Conservation (phyloP, 495 filamentous ascomycete species). For the Penicillium canescens region DNA sequence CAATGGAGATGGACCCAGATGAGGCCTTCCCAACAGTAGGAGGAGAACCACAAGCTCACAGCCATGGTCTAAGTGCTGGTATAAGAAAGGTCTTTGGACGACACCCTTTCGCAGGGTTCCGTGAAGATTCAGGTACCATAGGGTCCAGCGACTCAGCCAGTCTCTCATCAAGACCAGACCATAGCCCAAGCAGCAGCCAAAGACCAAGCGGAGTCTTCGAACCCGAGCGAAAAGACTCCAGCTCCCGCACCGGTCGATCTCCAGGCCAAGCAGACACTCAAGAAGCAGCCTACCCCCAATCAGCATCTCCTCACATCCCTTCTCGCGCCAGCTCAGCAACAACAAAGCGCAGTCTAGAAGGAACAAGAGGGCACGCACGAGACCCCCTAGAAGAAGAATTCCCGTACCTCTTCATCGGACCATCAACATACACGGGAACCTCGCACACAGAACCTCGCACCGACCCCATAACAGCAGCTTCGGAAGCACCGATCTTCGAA, state of each 20-base stretch:
- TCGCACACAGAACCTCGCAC: constrained; percentile 14
- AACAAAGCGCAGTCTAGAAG: constrained; percentile 44
- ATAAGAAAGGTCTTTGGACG: constrained; percentile 49
- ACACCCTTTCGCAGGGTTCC: constrained; percentile 49
- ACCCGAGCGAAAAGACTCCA: constrained; percentile 30
- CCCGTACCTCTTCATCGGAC: constrained; percentile 73
- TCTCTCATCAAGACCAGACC: constrained; percentile 14
- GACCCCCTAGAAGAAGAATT: constrained; percentile 62
- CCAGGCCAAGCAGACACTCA: constrained; percentile 22
- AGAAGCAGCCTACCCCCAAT: constrained; percentile 17
- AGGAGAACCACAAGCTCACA: constrained; percentile 25
- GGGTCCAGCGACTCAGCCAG: constrained; percentile 21
- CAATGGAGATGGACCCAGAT: constrained; percentile 52
- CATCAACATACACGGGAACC: constrained; percentile 45
- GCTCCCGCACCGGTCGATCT: constrained; percentile 27
- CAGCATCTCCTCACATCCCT: constrained; percentile 23
- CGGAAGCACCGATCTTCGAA: constrained; percentile 13
- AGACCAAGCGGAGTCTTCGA: constrained; percentile 18
- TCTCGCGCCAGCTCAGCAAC: constrained; percentile 40
- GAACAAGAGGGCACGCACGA: constrained; percentile 63
- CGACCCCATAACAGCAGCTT: constrained; percentile 2
- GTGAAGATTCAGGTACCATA: constrained; percentile 16
- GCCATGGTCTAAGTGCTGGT: constrained; percentile 51
- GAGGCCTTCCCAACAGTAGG: constrained; percentile 34
- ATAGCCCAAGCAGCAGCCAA: constrained; percentile 18